A percentile compares a stretch with the other conserved stretches of the same genome.
These are phyloP conservation scores for Volvox africanus DNA, from an alignment of 139 green algal species.

Conservation along the genomic window DNA sequence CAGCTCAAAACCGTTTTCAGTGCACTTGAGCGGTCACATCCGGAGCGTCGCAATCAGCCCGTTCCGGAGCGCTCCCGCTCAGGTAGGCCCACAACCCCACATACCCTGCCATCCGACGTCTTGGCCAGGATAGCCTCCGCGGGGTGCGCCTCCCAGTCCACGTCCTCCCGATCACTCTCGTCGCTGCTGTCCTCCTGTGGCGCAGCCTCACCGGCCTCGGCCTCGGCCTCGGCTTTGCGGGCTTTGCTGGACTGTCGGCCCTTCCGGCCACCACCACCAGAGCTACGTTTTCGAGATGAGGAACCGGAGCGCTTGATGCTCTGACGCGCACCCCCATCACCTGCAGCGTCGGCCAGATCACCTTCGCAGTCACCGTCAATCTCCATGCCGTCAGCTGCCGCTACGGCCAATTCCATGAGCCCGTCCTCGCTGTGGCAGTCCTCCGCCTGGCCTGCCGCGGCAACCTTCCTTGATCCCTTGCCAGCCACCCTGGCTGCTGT, in stretches of 20 bases:
- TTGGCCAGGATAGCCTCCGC: constrained; percentile 34
- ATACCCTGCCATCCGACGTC: constrained; percentile 19
- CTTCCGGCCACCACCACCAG: background rate
- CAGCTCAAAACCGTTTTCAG: no score
- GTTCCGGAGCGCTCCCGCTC: no score
- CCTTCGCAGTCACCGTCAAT: constrained; percentile 14
- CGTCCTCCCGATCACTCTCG: constrained; percentile 31
- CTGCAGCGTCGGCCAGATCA: background rate
- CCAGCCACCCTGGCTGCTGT: background rate
- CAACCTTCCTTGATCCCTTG: background rate
- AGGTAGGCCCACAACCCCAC: background rate
- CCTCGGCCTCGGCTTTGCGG: background rate
- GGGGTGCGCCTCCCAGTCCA: constrained; percentile 47
- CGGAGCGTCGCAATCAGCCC: no score
- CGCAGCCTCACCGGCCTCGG: background rate
- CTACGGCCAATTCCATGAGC: background rate
- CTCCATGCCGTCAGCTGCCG: constrained; percentile 30
- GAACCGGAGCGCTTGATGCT: background rate
- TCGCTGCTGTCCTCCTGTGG: background rate
- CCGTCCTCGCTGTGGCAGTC: background rate
- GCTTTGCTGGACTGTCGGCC: background rate
- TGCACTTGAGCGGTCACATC: no score
- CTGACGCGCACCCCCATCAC: background rate
- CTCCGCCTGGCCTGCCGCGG: background rate
- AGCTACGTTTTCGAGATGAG: background rate